Percentiles rank a stretch among this genome's conserved stretches.
Conservation (phyloP, 2,329 filamentous ascomycete species). For the Penicillium thymicola region DNA sequence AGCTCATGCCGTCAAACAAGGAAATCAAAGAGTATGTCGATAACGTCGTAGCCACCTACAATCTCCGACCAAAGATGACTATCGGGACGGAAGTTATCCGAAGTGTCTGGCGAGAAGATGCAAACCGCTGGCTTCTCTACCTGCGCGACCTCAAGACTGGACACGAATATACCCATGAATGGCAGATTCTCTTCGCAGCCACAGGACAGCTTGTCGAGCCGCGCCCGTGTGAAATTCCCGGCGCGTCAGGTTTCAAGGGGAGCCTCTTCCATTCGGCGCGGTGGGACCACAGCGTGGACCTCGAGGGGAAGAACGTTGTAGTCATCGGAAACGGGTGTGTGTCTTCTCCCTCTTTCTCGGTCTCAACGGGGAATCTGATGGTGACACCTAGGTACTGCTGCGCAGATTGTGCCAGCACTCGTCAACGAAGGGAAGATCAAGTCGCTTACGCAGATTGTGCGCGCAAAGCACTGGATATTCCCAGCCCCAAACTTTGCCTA, state of each 20-base stretch:
- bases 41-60: conserved; percentile 47
- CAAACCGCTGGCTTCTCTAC: conserved; percentile 46
- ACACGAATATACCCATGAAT: conserved; percentile 36
- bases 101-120: conserved; percentile 50
- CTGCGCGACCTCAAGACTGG: conserved; percentile 25
- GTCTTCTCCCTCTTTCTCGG: background rate
- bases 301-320: conserved; percentile 28
- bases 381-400: conserved; percentile 20
- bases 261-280: conserved; percentile 28
- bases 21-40: conserved; percentile 53
- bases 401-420: conserved; percentile 26
- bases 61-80: conserved; percentile 33
- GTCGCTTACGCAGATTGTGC: conserved; percentile 56
- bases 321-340: conserved; percentile 36
- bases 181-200: conserved; percentile 50
- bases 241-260: conserved; percentile 20
- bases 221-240: conserved; percentile 39
- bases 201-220: conserved; percentile 55
- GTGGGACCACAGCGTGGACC: conserved; percentile 24
- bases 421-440: conserved; percentile 44
- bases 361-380: background rate
- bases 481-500: conserved; percentile 41
- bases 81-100: conserved; percentile 14
- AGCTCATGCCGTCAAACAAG: conserved; percentile 45
- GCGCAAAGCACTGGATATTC: conserved; percentile 56